Evolutionary conservation across 2,329 filamentous ascomycete genomes (phyloP), one percentile per base, ranked within the genome.

Genomic region (Diplodia sapinea): DNA sequence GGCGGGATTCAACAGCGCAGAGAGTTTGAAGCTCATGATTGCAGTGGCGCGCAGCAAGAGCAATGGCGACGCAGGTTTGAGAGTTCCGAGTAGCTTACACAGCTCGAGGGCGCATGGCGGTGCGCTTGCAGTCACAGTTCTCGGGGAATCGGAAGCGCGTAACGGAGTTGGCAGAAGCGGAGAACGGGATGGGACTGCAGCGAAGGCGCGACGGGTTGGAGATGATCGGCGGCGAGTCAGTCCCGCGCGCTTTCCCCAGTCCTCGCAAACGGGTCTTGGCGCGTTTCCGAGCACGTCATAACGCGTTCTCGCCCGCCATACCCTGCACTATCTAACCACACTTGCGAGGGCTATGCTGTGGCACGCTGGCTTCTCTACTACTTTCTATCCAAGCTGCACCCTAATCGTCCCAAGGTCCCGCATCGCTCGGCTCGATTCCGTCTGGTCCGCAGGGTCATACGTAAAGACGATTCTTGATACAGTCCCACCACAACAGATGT

Each of bases 1-100:
- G 64, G 73, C 73, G 20, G 78, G 78, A 71, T 80, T 80, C 68
- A 80, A 75, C 66, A 80, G 73, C 29, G 73, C 74, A 29, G 78
- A 78, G 26, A 75, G 70, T 66, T 69, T 73, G 68, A 73, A 72
- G 31, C 73, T 70, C 73, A 74, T 74, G 65, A 43, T 65, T 65
- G 61, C 17, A 31, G 23, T 29, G 36, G 26, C 40, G 38, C 49
- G 55, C 33, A n/a, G 33, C 49, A 61, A 63, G 64, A 20, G 52
- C 13, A 31, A 8, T 49, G 54, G n/a, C 36, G 52, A 47, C 43
- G 49, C 15, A 40, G 29, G 63, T 23, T 26, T 5, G 31, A 20
- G 11, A 2, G 38, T 47, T 51, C 26, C 29, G 20, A 5, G 2
- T 17, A 36, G 47, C 15, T 52, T 20, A 63, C 31, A 51, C 29